Percentiles rank a stretch among this genome's conserved stretches.
Conservation (phyloP, 306 rosid genomes). For the apple (Malus domestica) region DNA sequence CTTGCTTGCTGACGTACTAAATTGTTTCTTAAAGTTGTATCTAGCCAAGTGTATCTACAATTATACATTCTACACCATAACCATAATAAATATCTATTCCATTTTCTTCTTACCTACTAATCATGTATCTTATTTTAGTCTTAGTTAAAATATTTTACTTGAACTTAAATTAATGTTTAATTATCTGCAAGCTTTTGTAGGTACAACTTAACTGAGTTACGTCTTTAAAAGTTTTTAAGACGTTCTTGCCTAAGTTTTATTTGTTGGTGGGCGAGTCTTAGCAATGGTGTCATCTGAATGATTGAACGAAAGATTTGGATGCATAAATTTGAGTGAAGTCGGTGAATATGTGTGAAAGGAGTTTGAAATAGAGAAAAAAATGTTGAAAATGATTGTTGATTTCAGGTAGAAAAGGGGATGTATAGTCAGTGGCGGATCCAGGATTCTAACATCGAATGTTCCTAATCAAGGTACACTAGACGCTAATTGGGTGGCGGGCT, state of each 20-base stretch:
- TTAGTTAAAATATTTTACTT: neutral
- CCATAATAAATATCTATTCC: neutral
- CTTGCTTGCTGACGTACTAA: slow-evolving; percentile 33
- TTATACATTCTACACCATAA: neutral
- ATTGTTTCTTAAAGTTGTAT: slow-evolving; percentile 16
- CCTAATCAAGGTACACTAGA: too few species aligned
- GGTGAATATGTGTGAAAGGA: too few species aligned
- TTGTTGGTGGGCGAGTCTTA: too few species aligned
- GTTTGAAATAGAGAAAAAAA: too few species aligned
- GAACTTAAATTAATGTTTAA: neutral
- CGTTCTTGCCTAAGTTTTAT: neutral
- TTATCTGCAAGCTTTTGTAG: neutral
- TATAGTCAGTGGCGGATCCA: too few species aligned
- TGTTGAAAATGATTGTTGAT: too few species aligned
- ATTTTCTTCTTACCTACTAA: neutral
- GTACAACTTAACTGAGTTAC: neutral
- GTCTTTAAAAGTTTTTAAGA: neutral
- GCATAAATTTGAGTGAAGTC: too few species aligned
- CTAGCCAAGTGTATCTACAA: neutral
- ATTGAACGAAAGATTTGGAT: too few species aligned
- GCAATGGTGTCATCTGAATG: too few species aligned
- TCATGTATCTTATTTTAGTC: neutral
- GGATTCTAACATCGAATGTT: too few species aligned
- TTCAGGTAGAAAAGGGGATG: too few species aligned
- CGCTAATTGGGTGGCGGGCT: too few species aligned